These are phyloP conservation scores for Apiospora saccharicola DNA, from an alignment of 2,329 filamentous ascomycete species.

Conservation along the genomic window DNA sequence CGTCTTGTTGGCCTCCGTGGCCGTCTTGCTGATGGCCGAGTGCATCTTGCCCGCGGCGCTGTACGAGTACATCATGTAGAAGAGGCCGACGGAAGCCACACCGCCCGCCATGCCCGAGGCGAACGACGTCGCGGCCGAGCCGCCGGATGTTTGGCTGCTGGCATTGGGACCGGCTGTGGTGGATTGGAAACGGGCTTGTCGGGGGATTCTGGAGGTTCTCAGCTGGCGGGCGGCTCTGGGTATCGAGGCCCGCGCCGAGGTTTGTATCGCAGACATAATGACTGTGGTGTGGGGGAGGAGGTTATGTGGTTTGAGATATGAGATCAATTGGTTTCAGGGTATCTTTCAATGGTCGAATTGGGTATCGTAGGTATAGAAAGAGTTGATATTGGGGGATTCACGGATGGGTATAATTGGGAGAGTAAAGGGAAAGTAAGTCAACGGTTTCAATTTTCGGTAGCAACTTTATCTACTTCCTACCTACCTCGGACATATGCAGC, in stretches of 20 bases:
- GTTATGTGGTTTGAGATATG: background rate
- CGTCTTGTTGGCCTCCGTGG: conserved; percentile 65
- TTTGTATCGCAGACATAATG: conserved; percentile 19
- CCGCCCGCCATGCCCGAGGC: conserved; percentile 20
- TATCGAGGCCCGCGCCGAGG: conserved; percentile 6
- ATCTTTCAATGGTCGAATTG: background rate
- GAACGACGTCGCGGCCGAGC: background rate
- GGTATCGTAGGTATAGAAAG: background rate
- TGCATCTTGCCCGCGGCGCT: conserved; percentile 8
- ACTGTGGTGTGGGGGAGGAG: too few species aligned
- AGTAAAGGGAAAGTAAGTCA: too few species aligned
- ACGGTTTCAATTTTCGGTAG: background rate
- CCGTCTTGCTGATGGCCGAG: conserved; percentile 53
- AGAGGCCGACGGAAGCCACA: background rate
- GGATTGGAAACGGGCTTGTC: conserved; percentile 11
- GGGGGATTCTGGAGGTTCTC: conserved; percentile 3
- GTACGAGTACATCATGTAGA: conserved; percentile 9
- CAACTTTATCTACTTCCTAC: background rate
- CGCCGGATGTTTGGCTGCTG: background rate
- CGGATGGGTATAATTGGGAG: background rate
- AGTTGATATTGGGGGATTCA: background rate
- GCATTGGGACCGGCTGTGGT: conserved; percentile 16
- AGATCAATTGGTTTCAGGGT: background rate
- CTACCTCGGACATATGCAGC: background rate
- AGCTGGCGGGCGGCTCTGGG: conserved; percentile 18